Base-by-base conservation (phyloP, 306 rosid species). In the Castanea crenata region DNA sequence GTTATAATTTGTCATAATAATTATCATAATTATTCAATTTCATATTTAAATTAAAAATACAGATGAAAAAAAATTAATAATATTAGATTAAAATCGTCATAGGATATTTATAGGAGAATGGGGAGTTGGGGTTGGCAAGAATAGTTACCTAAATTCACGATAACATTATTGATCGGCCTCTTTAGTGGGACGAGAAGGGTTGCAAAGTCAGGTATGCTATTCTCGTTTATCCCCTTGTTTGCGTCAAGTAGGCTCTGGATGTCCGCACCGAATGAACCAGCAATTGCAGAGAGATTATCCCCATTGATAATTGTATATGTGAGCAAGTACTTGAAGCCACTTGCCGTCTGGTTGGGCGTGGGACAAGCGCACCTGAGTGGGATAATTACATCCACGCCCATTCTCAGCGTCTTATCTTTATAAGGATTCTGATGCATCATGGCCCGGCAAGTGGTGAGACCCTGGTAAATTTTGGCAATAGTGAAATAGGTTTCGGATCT, bases 301-400 rank as follows among this genome's bases (percentile, higher is more conserved):
- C 59, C 81, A 12, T 3, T 0, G 21, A 85, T 4, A 5, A 88
- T 71, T 15, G 83, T 12, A 73, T 88, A 92, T 0, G 85, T 69
- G 10, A 92, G 84, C 55, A 90, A 83, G 84, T 76, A 90, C 64
- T 83, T 83, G 76, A 83, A 63, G 1, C 91, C 97, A 0, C 69
- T 70, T 15, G 77, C 81, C 1, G 27, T 54, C 82, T 92, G 97
- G 29, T 63, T 80, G 38, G 13, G 8, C 0, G 92, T 90, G 0
- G 92, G 94, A 74, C 97, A 90, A 1, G 90, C 94, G 9, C 97
- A 92, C 16, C 90, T 21, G 11, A 90, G 90, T 1, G 94, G 93
- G 29, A 92, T 88, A 1, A 32, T 20, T 7, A 90, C 0, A 0
- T 14, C 11, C 5, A 38, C 12, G 2, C 83, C 87, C 2, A 0